phyloP scores from a whole-genome alignment of 441 rosid species.

The Hura crepitans region DNA sequence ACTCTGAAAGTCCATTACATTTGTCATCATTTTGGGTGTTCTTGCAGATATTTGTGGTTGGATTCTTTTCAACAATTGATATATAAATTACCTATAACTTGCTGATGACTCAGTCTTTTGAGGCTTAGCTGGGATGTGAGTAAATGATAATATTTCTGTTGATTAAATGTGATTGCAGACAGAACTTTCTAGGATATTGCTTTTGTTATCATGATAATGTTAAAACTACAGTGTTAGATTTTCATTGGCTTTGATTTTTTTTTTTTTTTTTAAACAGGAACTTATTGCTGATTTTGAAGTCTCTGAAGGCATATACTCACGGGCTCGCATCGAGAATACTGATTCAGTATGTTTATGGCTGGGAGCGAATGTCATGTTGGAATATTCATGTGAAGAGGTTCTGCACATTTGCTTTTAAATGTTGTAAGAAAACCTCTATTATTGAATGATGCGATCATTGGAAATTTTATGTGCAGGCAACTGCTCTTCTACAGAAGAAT shows the following conservation, averaged over 20 bases:
- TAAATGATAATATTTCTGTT: neutral
- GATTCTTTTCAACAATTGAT: neutral
- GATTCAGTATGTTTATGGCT: constrained; percentile 89
- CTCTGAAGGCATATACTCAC: constrained; percentile 85
- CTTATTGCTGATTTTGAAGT: constrained; percentile 84
- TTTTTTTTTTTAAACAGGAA: constrained; percentile 43
- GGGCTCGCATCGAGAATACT: constrained; percentile 54
- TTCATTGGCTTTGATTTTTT: constrained; percentile 2
- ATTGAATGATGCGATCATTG: constrained; percentile 24
- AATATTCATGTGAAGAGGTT: constrained; percentile 87
- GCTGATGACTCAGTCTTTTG: neutral
- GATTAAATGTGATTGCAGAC: neutral
- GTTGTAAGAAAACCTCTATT: neutral
- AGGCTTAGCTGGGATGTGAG: neutral
- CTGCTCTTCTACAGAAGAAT: constrained; percentile 68
- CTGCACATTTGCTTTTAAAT: constrained; percentile 18
- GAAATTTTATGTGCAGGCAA: constrained; percentile 49
- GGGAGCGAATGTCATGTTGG: constrained; percentile 95
- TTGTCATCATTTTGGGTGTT: neutral
- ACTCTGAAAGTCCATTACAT: neutral
- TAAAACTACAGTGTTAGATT: neutral
- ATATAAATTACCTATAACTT: constrained; percentile 1
- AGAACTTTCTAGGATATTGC: neutral
- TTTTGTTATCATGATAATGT: constrained; percentile 2
- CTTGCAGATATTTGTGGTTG: neutral